Base-by-base conservation (phyloP, 768 basidiomycete species). In the Naganishia antarctica region DNA sequence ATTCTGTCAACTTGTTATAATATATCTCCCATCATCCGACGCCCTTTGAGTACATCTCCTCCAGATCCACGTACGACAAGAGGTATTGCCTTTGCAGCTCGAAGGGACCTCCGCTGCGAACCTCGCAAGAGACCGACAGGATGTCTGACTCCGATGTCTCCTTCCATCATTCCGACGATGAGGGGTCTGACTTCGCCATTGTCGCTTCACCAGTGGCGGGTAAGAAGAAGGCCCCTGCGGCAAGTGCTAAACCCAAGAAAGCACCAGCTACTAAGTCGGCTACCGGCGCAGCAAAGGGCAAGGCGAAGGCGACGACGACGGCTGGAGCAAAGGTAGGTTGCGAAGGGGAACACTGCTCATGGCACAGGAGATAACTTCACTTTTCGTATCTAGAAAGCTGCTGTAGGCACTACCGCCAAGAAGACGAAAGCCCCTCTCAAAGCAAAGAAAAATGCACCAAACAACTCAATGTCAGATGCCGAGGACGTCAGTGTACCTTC, bases 381-480 rank as follows among this genome's bases (percentile, higher is more conserved):
- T 16, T 34, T 11, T 8, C n/a, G 26, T 18, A n/a, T 25, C 13
- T 23, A 63, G 62, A 63, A 63, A 21, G 50, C 71, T 0, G 40
- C 70, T 9, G 67, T 68, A 29, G 51, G 67, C 21, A 67, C 66
- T 41, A 47, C 61, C 15, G 26, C 64, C 9, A 41, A 63, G 12
- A 90, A 87, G 85, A 87, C 89, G 81, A 87, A 86, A 63, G 67
- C 68, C 0, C 64, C 70, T 15, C 62, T 89, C 68, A 84, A 80
- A 18, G 83, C 69, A 21, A 77, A 77, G 64, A 71, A 71, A 46
- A 72, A 73, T 48, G 64, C 66, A 15, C 71, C 73, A 4, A 74
- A 74, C 50, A 71, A 74, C 49, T 72, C 72, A 4, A 70, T 73
- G 11, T 73, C 73, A 11, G 73, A 73, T 28, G 68, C 45, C 7